Percentiles rank a stretch among this genome's conserved stretches.
phyloP scores from a whole-genome alignment of 2,329 filamentous ascomycete genomes.

The Esteya vermicola region DNA sequence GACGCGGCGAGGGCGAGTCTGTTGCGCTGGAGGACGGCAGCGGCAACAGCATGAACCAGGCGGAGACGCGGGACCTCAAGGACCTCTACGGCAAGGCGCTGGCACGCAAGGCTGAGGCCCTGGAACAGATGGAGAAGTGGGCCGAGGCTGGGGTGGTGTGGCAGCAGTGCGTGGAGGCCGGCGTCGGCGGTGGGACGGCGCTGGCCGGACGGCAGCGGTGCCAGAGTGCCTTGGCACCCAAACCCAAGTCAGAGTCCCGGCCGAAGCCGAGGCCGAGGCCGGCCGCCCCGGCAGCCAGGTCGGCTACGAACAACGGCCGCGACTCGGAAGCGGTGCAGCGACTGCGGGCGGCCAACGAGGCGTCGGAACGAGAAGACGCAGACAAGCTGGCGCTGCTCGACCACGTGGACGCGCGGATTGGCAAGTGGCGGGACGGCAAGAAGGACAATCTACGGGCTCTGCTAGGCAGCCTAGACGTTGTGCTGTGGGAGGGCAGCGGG shows the following conservation, averaged over 20 bases:
- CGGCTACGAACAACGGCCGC: slow-evolving; percentile 16
- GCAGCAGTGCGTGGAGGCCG: slow-evolving; percentile 69
- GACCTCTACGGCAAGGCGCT: slow-evolving; percentile 90
- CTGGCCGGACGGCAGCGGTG: slow-evolving; percentile 79
- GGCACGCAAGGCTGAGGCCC: slow-evolving; percentile 85
- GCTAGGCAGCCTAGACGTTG: slow-evolving; percentile 70
- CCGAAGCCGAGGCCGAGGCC: slow-evolving; percentile 25
- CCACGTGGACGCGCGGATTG: slow-evolving; percentile 65
- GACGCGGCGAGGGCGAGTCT: slow-evolving; percentile 64
- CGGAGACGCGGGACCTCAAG: slow-evolving; percentile 71
- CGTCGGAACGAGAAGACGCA: slow-evolving; percentile 74
- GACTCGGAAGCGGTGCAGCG: slow-evolving; percentile 67
- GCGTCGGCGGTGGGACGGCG: slow-evolving; percentile 72
- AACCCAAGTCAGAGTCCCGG: slow-evolving; percentile 29
- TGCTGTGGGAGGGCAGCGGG: slow-evolving; percentile 81
- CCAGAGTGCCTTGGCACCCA: slow-evolving; percentile 69
- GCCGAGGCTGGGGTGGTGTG: slow-evolving; percentile 66
- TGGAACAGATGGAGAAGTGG: slow-evolving; percentile 95
- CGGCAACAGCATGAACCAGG: no score
- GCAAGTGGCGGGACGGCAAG: slow-evolving; percentile 79
- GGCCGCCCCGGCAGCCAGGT: slow-evolving; percentile 19
- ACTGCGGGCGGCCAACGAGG: slow-evolving; percentile 70
- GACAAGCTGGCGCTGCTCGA: slow-evolving; percentile 87
- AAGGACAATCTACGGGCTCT: slow-evolving; percentile 83
- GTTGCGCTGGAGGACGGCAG: slow-evolving; percentile 53